These are phyloP conservation scores for Mallotus nudiflorus DNA, from an alignment of 345 rosid genomes.

Conservation along the genomic window DNA sequence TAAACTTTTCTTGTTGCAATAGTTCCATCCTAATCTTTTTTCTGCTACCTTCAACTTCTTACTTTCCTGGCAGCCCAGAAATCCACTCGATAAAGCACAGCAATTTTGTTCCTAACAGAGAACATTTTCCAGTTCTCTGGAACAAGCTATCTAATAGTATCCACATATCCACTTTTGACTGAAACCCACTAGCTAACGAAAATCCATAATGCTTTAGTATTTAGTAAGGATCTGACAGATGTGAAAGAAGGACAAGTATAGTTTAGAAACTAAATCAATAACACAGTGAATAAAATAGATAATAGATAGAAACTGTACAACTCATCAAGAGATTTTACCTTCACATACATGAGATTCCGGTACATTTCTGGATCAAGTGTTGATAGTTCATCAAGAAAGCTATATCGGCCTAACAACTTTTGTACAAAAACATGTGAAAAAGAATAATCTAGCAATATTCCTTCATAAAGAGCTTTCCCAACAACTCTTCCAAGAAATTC, in stretches of 20 bases:
- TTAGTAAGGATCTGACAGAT: neutral
- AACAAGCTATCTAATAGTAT: neutral
- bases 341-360: conserved; percentile 87
- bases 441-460: conserved; percentile 88
- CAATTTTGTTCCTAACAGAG: neutral
- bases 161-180: neutral
- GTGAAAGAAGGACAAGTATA: neutral
- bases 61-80: conserved; percentile 1
- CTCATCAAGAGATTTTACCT: conserved; percentile 54
- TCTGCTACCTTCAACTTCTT: neutral
- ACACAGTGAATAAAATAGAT: neutral
- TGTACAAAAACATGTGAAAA: conserved; percentile 92
- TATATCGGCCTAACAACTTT: conserved; percentile 91
- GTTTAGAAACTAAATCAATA: conserved; percentile 10
- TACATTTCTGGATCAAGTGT: conserved; percentile 94
- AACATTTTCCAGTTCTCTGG: neutral
- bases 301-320: conserved; percentile 10
- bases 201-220: conserved; percentile 1
- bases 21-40: neutral
- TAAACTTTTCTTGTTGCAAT: neutral
- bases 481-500: conserved; percentile 98
- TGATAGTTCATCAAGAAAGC: conserved; percentile 96
- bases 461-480: conserved; percentile 97
- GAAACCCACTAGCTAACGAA: neutral
- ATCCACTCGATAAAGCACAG: neutral